Percentiles rank a stretch among this genome's conserved stretches.
phyloP scores from a whole-genome alignment of 345 rosid genomes.

The Crucihimalaya himalaica region DNA sequence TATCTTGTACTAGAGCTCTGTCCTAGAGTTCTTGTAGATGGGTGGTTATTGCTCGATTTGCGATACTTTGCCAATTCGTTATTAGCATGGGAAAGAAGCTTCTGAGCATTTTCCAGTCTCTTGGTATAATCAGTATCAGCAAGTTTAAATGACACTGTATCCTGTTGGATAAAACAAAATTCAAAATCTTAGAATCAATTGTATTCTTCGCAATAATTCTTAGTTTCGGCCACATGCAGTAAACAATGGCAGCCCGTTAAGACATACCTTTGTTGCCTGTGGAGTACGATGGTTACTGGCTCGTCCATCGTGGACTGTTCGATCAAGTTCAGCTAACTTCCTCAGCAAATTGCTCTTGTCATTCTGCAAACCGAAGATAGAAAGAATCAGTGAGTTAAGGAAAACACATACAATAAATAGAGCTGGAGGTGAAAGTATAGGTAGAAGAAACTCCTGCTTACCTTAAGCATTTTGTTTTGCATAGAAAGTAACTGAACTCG shows the following conservation, averaged over 20 bases:
- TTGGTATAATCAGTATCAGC: slow-evolving; percentile 47
- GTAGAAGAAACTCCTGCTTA: slow-evolving; percentile 25
- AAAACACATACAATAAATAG: not conserved
- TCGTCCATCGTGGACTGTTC: slow-evolving; percentile 50
- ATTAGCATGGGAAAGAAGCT: slow-evolving; percentile 54
- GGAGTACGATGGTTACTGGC: slow-evolving; percentile 44
- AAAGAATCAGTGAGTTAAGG: not conserved
- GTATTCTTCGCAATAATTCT: slow-evolving; percentile 14
- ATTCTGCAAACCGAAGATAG: slow-evolving; percentile 44
- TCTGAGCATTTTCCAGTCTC: slow-evolving; percentile 55
- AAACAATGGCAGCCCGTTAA: not conserved
- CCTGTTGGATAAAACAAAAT: slow-evolving; percentile 42
- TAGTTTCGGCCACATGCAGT: not conserved
- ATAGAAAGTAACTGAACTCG: slow-evolving; percentile 76
- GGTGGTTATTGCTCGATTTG: slow-evolving; percentile 38
- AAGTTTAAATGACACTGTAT: slow-evolving; percentile 37
- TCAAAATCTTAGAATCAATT: slow-evolving; percentile 17
- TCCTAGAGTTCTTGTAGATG: slow-evolving; percentile 41
- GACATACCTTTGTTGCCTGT: slow-evolving; percentile 41
- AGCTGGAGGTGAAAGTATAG: not conserved
- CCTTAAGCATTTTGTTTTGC: slow-evolving; percentile 89
- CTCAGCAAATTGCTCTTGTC: slow-evolving; percentile 76
- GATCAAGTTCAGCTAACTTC: slow-evolving; percentile 73
- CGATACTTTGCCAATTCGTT: slow-evolving; percentile 62
- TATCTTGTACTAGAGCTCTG: slow-evolving; percentile 44